Conservation (phyloP, 1,284 basidiomycete genomes). For the Ganoderma leucocontextum region DNA sequence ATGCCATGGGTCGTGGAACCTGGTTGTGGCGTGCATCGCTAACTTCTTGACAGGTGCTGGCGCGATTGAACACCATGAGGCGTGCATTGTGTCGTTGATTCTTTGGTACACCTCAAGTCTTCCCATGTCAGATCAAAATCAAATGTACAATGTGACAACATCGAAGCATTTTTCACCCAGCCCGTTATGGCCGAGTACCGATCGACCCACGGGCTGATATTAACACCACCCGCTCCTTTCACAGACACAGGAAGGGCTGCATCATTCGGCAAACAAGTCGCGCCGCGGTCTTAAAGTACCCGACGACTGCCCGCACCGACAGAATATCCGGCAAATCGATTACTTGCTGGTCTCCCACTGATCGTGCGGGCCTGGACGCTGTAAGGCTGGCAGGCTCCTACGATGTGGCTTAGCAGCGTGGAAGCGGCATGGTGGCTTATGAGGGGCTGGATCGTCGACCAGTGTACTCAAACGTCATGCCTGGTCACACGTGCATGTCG, state of each 20-base stretch:
- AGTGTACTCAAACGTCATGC: neutral
- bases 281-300: neutral
- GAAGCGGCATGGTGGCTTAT: neutral
- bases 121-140: neutral
- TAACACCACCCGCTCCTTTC: neutral
- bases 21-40: neutral
- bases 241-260: neutral
- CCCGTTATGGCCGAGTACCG: neutral
- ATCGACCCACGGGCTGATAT: neutral
- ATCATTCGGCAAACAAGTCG: neutral
- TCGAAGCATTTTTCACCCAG: neutral
- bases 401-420: neutral
- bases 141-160: neutral
- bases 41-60: slow-evolving; percentile 3
- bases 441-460: slow-evolving; percentile 4
- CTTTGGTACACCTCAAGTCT: neutral
- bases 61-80: slow-evolving; percentile 1
- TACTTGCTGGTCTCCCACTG: neutral
- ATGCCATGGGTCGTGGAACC: neutral
- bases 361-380: neutral
- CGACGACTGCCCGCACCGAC: neutral
- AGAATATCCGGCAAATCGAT: neutral
- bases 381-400: neutral
- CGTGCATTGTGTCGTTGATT: neutral
- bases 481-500: neutral